These are phyloP conservation scores for Phaeodactylum tricornutum DNA, from an alignment of 108 stramenopile genomes.

Conservation along the genomic window DNA sequence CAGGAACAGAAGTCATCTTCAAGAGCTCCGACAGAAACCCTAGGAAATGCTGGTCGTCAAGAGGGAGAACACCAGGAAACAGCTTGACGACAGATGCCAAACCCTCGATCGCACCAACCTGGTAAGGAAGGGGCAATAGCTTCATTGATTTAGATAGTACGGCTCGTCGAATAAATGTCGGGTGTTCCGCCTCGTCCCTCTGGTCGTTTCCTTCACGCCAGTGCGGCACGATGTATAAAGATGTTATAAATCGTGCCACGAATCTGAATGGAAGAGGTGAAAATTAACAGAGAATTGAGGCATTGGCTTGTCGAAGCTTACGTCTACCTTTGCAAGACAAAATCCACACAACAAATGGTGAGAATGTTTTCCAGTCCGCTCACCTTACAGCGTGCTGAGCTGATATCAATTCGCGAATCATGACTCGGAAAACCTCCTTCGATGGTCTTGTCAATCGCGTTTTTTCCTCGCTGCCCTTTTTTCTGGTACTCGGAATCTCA, in stretches of 20 bases:
- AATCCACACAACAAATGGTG: too few relatives aligned
- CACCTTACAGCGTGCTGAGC: too few relatives aligned
- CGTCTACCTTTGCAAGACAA: too few relatives aligned
- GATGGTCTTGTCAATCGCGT: too few relatives aligned
- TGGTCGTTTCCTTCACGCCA: background rate
- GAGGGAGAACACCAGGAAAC: constrained; percentile 39
- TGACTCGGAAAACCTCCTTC: too few relatives aligned
- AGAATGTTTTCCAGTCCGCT: too few relatives aligned
- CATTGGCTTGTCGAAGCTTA: too few relatives aligned
- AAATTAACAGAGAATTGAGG: too few relatives aligned
- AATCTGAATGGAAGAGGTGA: too few relatives aligned
- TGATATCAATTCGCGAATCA: too few relatives aligned
- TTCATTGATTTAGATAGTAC: constrained; percentile 62
- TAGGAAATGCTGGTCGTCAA: constrained; percentile 56
- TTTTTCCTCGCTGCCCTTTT: too few relatives aligned
- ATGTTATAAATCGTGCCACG: constrained; percentile 1
- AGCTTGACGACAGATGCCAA: constrained; percentile 48
- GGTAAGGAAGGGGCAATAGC: constrained; percentile 63
- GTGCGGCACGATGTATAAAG: background rate
- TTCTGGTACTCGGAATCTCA: too few relatives aligned
- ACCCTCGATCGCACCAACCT: constrained; percentile 65
- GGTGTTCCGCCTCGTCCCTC: background rate
- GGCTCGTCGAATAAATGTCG: constrained; percentile 28
- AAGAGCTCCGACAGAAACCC: constrained; percentile 69
- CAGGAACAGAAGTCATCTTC: constrained; percentile 79